These are phyloP conservation scores for Entomortierella beljakovae DNA, from an alignment of 192 early-diverging fungal genomes.

Conservation along the genomic window DNA sequence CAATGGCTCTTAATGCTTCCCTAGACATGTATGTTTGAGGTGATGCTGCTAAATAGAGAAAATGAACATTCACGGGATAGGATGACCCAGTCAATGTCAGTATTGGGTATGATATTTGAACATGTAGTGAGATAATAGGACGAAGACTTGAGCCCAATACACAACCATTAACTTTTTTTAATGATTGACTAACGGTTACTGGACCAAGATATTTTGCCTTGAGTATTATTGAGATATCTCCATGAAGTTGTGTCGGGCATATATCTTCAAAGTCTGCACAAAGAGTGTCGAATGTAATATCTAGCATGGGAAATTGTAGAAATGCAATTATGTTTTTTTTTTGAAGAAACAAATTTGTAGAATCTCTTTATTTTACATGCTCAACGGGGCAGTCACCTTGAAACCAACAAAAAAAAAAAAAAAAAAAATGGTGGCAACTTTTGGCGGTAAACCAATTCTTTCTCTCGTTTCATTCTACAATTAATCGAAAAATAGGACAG, in stretches of 20 bases:
- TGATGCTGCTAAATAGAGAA: constrained; percentile 18
- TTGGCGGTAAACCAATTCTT: no score
- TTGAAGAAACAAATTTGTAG: no score
- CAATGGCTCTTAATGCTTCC: constrained; percentile 19
- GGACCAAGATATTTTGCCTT: not conserved
- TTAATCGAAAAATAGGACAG: no score
- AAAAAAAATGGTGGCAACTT: no score
- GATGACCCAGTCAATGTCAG: constrained; percentile 24
- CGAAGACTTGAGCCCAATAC: constrained; percentile 20
- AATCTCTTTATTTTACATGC: no score
- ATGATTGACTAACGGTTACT: not conserved
- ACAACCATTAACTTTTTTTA: constrained; percentile 11
- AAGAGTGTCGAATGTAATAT: constrained; percentile 1
- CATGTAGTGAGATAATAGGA: constrained; percentile 20
- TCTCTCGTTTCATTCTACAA: no score
- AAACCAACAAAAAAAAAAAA: not conserved
- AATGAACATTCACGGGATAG: constrained; percentile 24
- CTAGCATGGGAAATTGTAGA: no score
- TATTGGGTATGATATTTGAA: constrained; percentile 24
- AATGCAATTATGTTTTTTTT: no score
- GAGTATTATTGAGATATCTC: not conserved
- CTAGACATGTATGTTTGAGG: constrained; percentile 27
- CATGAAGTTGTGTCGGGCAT: constrained; percentile 6
- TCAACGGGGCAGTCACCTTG: not conserved
- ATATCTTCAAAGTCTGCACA: constrained; percentile 40